Evolutionary conservation across 1,284 basidiomycete species (phyloP).

Genomic region (Cystobasidiaceae sp.): DNA sequence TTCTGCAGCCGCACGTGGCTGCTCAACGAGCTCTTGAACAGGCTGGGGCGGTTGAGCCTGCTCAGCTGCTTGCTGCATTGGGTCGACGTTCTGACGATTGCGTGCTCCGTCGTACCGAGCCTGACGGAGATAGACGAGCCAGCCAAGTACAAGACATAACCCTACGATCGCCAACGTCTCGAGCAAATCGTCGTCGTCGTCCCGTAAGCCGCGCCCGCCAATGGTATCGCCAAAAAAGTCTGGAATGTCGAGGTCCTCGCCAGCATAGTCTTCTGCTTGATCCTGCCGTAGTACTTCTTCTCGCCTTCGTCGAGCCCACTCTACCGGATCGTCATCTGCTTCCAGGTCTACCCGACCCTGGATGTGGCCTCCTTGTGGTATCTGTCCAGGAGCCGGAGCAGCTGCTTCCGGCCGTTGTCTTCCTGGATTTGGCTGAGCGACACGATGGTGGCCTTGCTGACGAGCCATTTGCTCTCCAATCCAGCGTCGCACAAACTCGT

Average conservation of each 20-base stretch:
- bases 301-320: slow-evolving; percentile 26
- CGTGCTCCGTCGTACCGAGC: slow-evolving; percentile 21
- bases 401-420: neutral
- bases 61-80: too few species aligned
- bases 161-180: slow-evolving; percentile 41
- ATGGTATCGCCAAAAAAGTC: slow-evolving; percentile 26
- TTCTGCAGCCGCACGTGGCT: neutral
- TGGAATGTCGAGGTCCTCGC: slow-evolving; percentile 36
- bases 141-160: slow-evolving; percentile 39
- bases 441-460: slow-evolving; percentile 13
- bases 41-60: too few species aligned
- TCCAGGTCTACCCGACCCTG: slow-evolving; percentile 26
- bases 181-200: slow-evolving; percentile 38
- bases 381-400: slow-evolving; percentile 8
- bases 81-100: neutral
- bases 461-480: slow-evolving; percentile 26
- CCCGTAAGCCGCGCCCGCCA: slow-evolving; percentile 29
- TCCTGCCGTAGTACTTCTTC: slow-evolving; percentile 13
- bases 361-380: slow-evolving; percentile 7
- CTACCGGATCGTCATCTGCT: slow-evolving; percentile 32
- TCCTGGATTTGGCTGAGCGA: neutral
- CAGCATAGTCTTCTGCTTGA: slow-evolving; percentile 27
- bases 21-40: neutral
- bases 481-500: slow-evolving; percentile 29
- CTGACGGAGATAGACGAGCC: slow-evolving; percentile 41